Conservation (phyloP, 192 early-diverging fungal genomes). For the Entrophospora sp. region DNA sequence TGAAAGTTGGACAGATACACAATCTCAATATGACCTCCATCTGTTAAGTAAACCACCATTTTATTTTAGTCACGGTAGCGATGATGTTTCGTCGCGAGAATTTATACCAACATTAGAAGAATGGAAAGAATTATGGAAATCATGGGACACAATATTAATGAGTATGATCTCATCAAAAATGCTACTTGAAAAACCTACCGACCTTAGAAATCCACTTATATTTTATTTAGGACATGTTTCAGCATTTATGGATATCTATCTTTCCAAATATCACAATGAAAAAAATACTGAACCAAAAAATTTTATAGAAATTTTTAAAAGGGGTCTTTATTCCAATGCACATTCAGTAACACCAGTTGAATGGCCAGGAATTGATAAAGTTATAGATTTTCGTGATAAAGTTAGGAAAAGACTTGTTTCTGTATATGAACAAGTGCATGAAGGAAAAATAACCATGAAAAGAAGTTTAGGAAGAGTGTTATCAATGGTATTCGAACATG, state of each 20-base stretch:
- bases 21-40: slow-evolving; percentile 47
- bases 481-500: slow-evolving; percentile 90
- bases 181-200: slow-evolving; percentile 64
- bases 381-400: slow-evolving; percentile 58
- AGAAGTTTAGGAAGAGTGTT: slow-evolving; percentile 48
- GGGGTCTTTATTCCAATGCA: slow-evolving; percentile 85
- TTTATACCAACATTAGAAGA: slow-evolving; percentile 56
- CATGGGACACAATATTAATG: slow-evolving; percentile 65
- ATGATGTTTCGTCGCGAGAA: neutral
- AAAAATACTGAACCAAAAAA: slow-evolving; percentile 48
- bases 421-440: slow-evolving; percentile 33
- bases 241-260: slow-evolving; percentile 56
- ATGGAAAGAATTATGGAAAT: slow-evolving; percentile 73
- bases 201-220: slow-evolving; percentile 77
- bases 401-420: slow-evolving; percentile 46
- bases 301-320: slow-evolving; percentile 81
- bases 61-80: slow-evolving; percentile 31
- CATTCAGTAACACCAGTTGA: slow-evolving; percentile 59
- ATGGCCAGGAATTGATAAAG: slow-evolving; percentile 66
- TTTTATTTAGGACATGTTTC: slow-evolving; percentile 88
- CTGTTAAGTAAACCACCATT: slow-evolving; percentile 49
- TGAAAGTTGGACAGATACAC: slow-evolving; percentile 45
- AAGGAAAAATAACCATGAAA: slow-evolving; percentile 19
- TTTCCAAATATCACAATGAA: slow-evolving; percentile 36
- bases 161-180: slow-evolving; percentile 50